Conservation (phyloP, 2,329 filamentous ascomycete genomes). For the Trichoderma sp. region DNA sequence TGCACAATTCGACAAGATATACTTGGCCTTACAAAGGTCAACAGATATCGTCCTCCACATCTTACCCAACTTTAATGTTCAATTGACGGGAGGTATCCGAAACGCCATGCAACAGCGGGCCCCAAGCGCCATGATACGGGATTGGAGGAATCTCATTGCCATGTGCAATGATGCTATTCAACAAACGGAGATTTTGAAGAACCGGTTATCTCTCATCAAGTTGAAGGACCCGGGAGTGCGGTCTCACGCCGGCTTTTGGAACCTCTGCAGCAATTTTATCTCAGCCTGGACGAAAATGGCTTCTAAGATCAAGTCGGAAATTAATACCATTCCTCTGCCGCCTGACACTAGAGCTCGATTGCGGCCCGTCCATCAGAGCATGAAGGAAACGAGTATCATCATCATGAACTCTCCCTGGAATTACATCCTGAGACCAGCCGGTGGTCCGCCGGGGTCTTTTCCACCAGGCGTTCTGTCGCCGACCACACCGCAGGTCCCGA, state of each 20-base stretch:
- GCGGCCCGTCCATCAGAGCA: constrained; percentile 74
- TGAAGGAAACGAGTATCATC: constrained; percentile 73
- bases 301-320: constrained; percentile 53
- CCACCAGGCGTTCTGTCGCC: constrained; percentile 20
- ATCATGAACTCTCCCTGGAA: constrained; percentile 63
- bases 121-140: constrained; percentile 57
- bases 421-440: constrained; percentile 36
- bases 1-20: constrained; percentile 76
- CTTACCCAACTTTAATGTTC: constrained; percentile 65
- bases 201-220: constrained; percentile 73
- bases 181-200: constrained; percentile 69
- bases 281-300: constrained; percentile 67
- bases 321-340: constrained; percentile 52
- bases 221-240: constrained; percentile 78
- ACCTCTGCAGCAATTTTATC: constrained; percentile 72
- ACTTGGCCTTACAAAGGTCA: constrained; percentile 68
- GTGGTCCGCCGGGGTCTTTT: not conserved
- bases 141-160: constrained; percentile 68
- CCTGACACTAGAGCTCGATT: constrained; percentile 70
- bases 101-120: constrained; percentile 59
- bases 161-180: constrained; percentile 69
- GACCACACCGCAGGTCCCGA: constrained; percentile 48
- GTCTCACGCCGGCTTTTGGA: constrained; percentile 59
- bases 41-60: constrained; percentile 70
- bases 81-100: constrained; percentile 63